Conservation (phyloP, 2,329 filamentous ascomycete genomes). For the Stagonosporopsis cucurbitacearum region DNA sequence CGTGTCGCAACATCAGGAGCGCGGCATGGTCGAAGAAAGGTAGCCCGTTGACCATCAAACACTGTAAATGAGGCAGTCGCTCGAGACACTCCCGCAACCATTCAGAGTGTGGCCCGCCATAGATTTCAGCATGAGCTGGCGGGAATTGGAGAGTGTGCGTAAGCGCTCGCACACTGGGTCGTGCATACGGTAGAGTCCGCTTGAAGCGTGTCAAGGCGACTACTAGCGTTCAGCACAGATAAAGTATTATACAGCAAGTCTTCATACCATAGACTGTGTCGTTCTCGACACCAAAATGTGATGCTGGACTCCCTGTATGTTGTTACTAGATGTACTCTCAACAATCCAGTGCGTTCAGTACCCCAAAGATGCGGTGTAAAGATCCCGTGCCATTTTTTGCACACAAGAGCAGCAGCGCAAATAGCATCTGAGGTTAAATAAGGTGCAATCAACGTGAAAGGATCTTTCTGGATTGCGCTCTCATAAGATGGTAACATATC, state of each 20-base stretch:
- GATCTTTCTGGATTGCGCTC: slow-evolving; percentile 60
- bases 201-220: slow-evolving; percentile 67
- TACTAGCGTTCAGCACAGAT: slow-evolving; percentile 30
- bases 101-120: slow-evolving; percentile 63
- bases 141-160: slow-evolving; percentile 69
- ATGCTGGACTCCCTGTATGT: slow-evolving; percentile 58
- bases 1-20: slow-evolving; percentile 57
- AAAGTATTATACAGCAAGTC: not conserved
- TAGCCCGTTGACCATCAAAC: slow-evolving; percentile 63
- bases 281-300: slow-evolving; percentile 66
- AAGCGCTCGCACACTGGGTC: slow-evolving; percentile 59
- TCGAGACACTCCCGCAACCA: slow-evolving; percentile 67
- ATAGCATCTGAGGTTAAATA: slow-evolving; percentile 64
- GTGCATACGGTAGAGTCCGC: slow-evolving; percentile 61
- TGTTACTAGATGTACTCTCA: not conserved
- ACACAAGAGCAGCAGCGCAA: slow-evolving; percentile 63
- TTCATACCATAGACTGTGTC: slow-evolving; percentile 63
- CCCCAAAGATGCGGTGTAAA: slow-evolving; percentile 68
- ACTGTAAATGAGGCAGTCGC: slow-evolving; percentile 64
- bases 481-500: slow-evolving; percentile 67
- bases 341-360: not conserved
- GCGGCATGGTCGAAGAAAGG: slow-evolving; percentile 68
- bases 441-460: slow-evolving; percentile 62
- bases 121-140: slow-evolving; percentile 66
- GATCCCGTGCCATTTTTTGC: slow-evolving; percentile 63